Conservation (phyloP, 129 eudicot species). For the Kitagawia praeruptora region DNA sequence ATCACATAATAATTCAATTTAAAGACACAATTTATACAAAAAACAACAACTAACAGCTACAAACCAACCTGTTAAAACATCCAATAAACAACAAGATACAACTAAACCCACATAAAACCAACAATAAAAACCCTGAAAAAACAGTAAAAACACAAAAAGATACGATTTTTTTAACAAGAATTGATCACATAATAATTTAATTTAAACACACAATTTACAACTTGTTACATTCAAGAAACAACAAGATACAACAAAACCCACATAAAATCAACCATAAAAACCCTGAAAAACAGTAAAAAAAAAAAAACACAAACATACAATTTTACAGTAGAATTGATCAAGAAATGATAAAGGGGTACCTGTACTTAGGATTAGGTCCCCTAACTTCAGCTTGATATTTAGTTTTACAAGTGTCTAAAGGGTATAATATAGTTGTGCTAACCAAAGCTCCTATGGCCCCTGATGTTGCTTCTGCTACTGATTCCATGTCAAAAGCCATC, state of each 20-base stretch:
- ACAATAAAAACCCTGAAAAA: too few species aligned
- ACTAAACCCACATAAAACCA: too few species aligned
- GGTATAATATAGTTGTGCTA: slow-evolving; percentile 87
- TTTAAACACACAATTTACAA: too few species aligned
- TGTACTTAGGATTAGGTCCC: slow-evolving; percentile 56
- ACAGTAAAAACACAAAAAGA: too few species aligned
- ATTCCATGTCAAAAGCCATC: slow-evolving; percentile 69
- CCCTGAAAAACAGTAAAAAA: not conserved
- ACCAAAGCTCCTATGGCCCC: slow-evolving; percentile 90
- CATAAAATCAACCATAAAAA: not conserved
- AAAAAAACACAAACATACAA: not conserved
- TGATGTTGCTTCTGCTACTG: slow-evolving; percentile 85
- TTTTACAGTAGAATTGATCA: not conserved
- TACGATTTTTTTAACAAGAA: too few species aligned
- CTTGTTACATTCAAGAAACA: not conserved
- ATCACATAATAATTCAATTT: not conserved
- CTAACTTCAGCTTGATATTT: slow-evolving; percentile 91
- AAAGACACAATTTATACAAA: too few species aligned
- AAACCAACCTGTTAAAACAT: not conserved
- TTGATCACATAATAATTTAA: too few species aligned
- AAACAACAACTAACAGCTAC: too few species aligned
- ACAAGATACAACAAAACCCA: not conserved
- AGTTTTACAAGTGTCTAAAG: slow-evolving; percentile 90
- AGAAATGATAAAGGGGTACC: slow-evolving; percentile 23
- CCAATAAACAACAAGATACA: not conserved